phyloP scores from a whole-genome alignment of 2,329 filamentous ascomycete species.

The Diaporthe helianthi region DNA sequence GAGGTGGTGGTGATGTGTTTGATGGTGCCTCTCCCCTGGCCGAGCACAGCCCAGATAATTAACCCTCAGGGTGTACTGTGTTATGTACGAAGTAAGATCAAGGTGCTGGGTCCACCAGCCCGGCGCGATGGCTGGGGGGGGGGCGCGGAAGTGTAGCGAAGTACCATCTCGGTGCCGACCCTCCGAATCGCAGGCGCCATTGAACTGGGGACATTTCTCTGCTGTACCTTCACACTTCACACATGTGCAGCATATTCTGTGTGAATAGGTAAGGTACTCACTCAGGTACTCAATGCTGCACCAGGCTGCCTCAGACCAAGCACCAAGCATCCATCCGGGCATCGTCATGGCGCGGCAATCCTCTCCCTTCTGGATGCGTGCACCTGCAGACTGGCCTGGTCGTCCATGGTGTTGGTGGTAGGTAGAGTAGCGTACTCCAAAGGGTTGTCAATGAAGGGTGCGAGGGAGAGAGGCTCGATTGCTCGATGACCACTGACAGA shows the following conservation, averaged over 20 bases:
- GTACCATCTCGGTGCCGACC: conserved; percentile 7
- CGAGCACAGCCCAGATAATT: conserved; percentile 16
- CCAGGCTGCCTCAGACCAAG: conserved; percentile 2
- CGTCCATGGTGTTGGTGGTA: not conserved
- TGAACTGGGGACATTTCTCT: not conserved
- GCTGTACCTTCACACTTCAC: not conserved
- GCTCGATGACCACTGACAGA: not conserved
- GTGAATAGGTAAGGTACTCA: not conserved
- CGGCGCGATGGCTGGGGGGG: not conserved
- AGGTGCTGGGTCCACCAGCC: not conserved
- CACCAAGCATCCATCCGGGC: not conserved
- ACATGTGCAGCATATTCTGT: not conserved
- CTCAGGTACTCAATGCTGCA: not conserved
- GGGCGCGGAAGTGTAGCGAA: not conserved
- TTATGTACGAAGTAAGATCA: too few species aligned
- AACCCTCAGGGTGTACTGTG: not conserved
- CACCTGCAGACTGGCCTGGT: conserved; percentile 11
- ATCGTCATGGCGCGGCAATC: conserved; percentile 12
- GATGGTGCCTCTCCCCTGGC: conserved; percentile 1
- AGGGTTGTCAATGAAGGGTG: not conserved
- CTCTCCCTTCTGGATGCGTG: not conserved
- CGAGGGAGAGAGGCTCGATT: not conserved
- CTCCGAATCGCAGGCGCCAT: not conserved
- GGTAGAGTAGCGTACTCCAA: too few species aligned
- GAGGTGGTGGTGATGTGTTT: not conserved